Conservation (phyloP, 768 basidiomycete genomes). For the Xerocomellus amylosporus region DNA sequence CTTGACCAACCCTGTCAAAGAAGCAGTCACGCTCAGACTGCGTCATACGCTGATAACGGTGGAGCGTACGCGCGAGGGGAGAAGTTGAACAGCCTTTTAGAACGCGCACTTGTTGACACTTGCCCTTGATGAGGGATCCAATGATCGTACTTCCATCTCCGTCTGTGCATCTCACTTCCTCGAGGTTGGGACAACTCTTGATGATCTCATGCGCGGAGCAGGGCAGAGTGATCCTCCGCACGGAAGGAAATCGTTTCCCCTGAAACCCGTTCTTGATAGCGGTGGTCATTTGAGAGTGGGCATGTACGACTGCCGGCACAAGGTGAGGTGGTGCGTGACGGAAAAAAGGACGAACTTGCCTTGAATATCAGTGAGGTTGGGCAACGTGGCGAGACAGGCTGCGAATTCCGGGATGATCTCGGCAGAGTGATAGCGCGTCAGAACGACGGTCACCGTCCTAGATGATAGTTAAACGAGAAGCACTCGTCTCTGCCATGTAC, state of each 20-base stretch:
- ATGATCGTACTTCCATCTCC: conserved; percentile 4
- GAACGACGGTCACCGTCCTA: conserved; percentile 1
- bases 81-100: conserved; percentile 7
- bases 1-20: conserved; percentile 4
- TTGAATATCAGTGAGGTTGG: conserved; percentile 11
- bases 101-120: background rate
- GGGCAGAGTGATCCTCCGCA: conserved; percentile 7
- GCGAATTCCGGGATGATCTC: conserved; percentile 10
- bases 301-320: conserved; percentile 1
- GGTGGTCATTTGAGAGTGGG: background rate
- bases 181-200: conserved; percentile 10
- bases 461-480: background rate
- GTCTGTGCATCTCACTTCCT: conserved; percentile 6
- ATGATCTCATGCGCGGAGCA: conserved; percentile 6
- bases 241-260: conserved; percentile 5
- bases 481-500: background rate
- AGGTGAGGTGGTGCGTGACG: background rate
- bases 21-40: background rate
- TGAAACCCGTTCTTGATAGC: conserved; percentile 8
- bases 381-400: background rate
- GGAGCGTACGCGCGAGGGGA: conserved; percentile 1
- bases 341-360: background rate
- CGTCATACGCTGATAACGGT: conserved; percentile 4
- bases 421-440: background rate
- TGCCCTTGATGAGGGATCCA: conserved; percentile 4